Evolutionary conservation across 352 stramenopile species (phyloP), one percentile per base, ranked within the genome.

Genomic region (Globisporangium spinosum): DNA sequence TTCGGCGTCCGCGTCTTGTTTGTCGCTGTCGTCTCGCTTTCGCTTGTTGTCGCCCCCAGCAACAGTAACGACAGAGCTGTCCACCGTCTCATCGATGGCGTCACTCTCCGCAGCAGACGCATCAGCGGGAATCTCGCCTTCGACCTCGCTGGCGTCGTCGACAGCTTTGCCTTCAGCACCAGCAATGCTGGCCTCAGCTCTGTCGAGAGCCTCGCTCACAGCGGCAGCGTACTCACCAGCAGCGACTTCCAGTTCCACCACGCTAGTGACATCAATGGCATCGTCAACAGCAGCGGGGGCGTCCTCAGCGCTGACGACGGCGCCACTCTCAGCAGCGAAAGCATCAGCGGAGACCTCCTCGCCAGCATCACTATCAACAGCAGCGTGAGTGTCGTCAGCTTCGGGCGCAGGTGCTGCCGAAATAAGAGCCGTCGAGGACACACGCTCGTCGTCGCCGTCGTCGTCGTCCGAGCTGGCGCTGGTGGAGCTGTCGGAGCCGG

Each of bases 31-130:
- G n/a, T 22, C 43, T 22, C 58, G 65, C 47, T 70, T 70, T 32
- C 65, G 65, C 49, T 70, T 70, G n/a, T 29, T 66, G 25, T 35
- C 23, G 9, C n/a, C 32, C 13, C 35, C 49, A 27, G 45, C 34
- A 34, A 12, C 23, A 5, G 35, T 13, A 27, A 8, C 0, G 22
- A 12, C 25, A 22, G 35, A 9, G 54, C 25, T 43, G 32, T n/a
- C 49, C 10, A 13, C 49, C 3, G 49, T 20, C 8, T 17, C 22
- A 27, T 29, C 9, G 8, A 25, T 20, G 49, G 22, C 2, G 49
- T 27, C 22, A 27, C 49, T 29, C n/a, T 17, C 49, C 17, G 49
- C 20, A 13, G 8, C n/a, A 27, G 49, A 27, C 49, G 49, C 7
- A 38, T 6, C 34, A 4, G 8, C 2, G 29, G n/a, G 17, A 9